Base-by-base conservation (phyloP, 2,329 filamentous ascomycete species). In the Chaetothyriales sp. region DNA sequence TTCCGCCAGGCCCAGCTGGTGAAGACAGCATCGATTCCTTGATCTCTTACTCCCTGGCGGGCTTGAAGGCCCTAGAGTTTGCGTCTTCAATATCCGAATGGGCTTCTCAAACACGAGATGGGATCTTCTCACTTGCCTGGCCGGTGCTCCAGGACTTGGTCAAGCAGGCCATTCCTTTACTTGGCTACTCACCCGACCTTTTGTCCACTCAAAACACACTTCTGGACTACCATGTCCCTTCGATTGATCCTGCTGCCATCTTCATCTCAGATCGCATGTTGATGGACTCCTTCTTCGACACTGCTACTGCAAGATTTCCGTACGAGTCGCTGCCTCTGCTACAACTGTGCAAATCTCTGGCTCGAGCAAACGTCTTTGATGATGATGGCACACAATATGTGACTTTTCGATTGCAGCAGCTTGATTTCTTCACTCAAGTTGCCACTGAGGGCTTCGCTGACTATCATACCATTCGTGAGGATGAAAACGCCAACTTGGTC, bases 251-350 rank as follows among this genome's bases (percentile, higher is more conserved):
- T 39, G 73, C 73, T 6, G 54, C 63, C 9, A 67, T 69, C 18
- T 78, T 83, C 55, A 66, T 81, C 20, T 67, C 73, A 18, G 78
- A 85, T 55, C 64, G 71, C 18, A 61, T 71, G 5, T 66, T 87
- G 18, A 72, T 83, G 61, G 72, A 70, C 25, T 65, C 66, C 18
- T 66, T 84, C 55, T 78, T 94, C 28, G 71, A 77, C 47, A 77
- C 84, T 62, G 80, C 89, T 5, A 75, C 83, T 44, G 76, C 78
- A 53, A 81, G 90, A 50, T 95, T 88, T 62, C 90, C 90, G 0
- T 90, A 86, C 65, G 90, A 95, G 66, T 81, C 86, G 46, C 67
- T 81, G 2, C 87, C 89, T 0, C 86, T 95, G 60, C 68, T 93
- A 53, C 79, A 77, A 49, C 70, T 93, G 42, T 83, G 80, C 62